Evolutionary conservation across 345 rosid genomes (phyloP).

Genomic region (Eucalyptus dawsonii): DNA sequence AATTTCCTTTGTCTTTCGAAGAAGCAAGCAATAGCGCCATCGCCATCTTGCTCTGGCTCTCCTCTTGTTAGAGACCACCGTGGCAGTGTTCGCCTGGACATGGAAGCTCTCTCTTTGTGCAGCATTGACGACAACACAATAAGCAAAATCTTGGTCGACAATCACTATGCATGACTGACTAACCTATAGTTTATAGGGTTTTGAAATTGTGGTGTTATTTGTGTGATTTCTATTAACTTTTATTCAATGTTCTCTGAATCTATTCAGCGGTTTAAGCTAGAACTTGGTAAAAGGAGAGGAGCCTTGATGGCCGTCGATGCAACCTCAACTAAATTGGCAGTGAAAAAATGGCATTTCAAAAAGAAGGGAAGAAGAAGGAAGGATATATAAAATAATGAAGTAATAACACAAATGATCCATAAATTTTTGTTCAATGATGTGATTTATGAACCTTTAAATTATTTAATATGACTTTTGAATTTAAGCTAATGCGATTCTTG

Average conservation of each 20-base stretch:
- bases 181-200: background rate
- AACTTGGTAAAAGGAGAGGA: background rate
- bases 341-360: background rate
- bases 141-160: background rate
- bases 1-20: background rate
- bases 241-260: background rate
- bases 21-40: background rate
- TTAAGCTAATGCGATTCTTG: rapidly evolving
- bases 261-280: background rate
- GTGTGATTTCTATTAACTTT: background rate
- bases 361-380: background rate
- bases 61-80: background rate
- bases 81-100: background rate
- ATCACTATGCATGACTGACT: background rate
- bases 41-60: background rate
- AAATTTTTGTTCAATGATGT: too few species aligned
- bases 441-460: background rate
- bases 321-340: background rate
- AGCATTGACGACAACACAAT: background rate
- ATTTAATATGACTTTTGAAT: too few species aligned
- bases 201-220: background rate
- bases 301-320: background rate
- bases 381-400: background rate
- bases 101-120: background rate
- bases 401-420: rapidly evolving